Percentiles rank a stretch among this genome's conserved stretches.
Evolutionary conservation across 257 asterid species (phyloP).

Genomic region (Capsicum pubescens): DNA sequence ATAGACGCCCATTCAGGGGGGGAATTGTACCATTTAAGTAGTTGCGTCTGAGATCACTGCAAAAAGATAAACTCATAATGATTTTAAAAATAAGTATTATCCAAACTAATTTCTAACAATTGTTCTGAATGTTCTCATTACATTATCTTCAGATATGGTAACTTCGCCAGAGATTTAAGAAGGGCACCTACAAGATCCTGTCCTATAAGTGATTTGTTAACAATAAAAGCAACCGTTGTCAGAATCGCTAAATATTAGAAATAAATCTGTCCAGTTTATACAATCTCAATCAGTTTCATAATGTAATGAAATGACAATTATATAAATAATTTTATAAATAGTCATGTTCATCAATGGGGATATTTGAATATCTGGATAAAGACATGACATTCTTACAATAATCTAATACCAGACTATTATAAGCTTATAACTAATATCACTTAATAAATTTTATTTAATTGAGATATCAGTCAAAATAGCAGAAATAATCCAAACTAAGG

Average conservation of each 20-base stretch:
- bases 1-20: conserved; percentile 59
- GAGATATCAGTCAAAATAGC: neutral
- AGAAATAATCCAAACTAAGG: neutral
- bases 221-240: conserved; percentile 14
- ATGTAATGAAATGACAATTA: neutral
- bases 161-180: conserved; percentile 61
- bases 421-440: neutral
- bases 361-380: neutral
- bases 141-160: conserved; percentile 52
- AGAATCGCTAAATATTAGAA: neutral
- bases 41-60: conserved; percentile 62
- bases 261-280: neutral
- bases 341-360: conserved; percentile 3
- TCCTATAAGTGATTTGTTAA: conserved; percentile 49
- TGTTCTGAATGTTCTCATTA: conserved; percentile 28
- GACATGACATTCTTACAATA: neutral
- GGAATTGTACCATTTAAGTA: conserved; percentile 68
- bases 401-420: neutral
- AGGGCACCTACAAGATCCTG: conserved; percentile 70
- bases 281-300: neutral
- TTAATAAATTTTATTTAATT: neutral
- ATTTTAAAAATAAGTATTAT: neutral
- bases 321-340: neutral
- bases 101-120: neutral
- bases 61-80: conserved; percentile 14